Evolutionary conservation across 495 filamentous ascomycete genomes (phyloP), one percentile per base, ranked within the genome.

Genomic region (Daldinia concentrica): DNA sequence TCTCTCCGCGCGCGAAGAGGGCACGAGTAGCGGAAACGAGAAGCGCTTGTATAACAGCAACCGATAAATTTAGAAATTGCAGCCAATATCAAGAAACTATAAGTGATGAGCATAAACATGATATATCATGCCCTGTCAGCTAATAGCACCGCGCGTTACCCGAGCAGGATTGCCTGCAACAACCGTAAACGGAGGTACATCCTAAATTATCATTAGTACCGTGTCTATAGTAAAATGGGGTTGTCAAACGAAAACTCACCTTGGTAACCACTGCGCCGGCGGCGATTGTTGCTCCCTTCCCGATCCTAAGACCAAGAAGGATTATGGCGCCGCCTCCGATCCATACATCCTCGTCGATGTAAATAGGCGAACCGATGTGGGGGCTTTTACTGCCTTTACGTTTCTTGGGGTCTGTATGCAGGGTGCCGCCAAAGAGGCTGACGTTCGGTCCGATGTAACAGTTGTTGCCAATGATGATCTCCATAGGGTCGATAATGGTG

Each of bases 231-330:
- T 22, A 4, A 11, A n/a, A 66, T 45, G 6, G 22, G n/a, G 26
- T 45, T 34, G 9, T 1, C 12, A 7, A 12, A 7, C 22, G 37
- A 45, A 5, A 59, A 79, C 85, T 68, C 83, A 95, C 93, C 85
- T 90, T 95, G 0, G 92, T 95, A 14, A 97, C 94, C 50, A 97
- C 89, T 73, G 91, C 93, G 1, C 92, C 94, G 14, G 95, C 93
- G 11, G 93, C 94, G 60, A 97, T 86, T 0, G 91, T 91, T 17
- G 86, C 86, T 3, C 94, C 95, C 69, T 86, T 90, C 6, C 93
- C 92, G 69, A 97, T 91, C 48, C 82, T 91, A 37, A 95, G 88
- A 1, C 94, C 94, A 1, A 92, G 90, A 68, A 94, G 85, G 71
- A 99, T 95, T 15, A 90, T 93, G 29, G 90, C 92, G 69, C 91